A percentile compares a stretch with the other conserved stretches of the same genome.
phyloP scores from a whole-genome alignment of 768 basidiomycete genomes.

The Phylloporus arenicola region DNA sequence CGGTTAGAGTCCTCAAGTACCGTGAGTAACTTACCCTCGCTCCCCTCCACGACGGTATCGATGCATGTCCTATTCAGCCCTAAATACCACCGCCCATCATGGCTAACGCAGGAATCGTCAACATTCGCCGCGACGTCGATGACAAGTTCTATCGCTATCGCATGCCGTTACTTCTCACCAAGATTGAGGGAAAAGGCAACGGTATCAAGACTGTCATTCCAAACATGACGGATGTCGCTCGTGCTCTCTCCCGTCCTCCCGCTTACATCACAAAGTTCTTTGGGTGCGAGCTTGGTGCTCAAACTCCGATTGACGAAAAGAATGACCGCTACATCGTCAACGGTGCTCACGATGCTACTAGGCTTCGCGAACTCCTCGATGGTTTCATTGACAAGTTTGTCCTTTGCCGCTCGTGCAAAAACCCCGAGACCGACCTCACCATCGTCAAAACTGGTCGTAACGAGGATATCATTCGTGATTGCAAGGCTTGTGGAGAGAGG shows the following conservation, averaged over 20 bases:
- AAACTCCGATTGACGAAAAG: constrained; percentile 94
- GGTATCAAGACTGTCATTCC: constrained; percentile 99
- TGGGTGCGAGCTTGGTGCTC: constrained; percentile 96
- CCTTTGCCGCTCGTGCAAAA: constrained; percentile 96
- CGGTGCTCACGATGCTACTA: constrained; percentile 86
- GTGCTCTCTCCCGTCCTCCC: constrained; percentile 90
- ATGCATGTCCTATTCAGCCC: constrained; percentile 37
- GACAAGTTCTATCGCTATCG: constrained; percentile 97
- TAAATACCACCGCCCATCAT: constrained; percentile 66
- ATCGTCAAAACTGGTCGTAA: constrained; percentile 75
- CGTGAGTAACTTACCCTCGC: constrained; percentile 32
- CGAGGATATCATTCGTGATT: constrained; percentile 91
- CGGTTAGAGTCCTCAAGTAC: constrained; percentile 48
- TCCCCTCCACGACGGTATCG: not conserved
- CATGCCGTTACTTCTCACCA: constrained; percentile 92
- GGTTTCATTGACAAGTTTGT: constrained; percentile 98
- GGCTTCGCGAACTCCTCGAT: constrained; percentile 93
- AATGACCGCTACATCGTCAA: constrained; percentile 99
- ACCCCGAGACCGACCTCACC: constrained; percentile 95
- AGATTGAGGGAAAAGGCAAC: constrained; percentile 99
- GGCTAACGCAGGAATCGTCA: constrained; percentile 77
- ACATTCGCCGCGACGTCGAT: constrained; percentile 94
- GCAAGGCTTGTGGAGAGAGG: constrained; percentile 96
- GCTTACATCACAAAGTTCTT: constrained; percentile 99
- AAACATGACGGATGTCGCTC: constrained; percentile 97